Percentiles rank a stretch among this genome's conserved stretches.
phyloP scores from a whole-genome alignment of 176 grass and related monocot genomes.

The Pontederia crassipes region DNA sequence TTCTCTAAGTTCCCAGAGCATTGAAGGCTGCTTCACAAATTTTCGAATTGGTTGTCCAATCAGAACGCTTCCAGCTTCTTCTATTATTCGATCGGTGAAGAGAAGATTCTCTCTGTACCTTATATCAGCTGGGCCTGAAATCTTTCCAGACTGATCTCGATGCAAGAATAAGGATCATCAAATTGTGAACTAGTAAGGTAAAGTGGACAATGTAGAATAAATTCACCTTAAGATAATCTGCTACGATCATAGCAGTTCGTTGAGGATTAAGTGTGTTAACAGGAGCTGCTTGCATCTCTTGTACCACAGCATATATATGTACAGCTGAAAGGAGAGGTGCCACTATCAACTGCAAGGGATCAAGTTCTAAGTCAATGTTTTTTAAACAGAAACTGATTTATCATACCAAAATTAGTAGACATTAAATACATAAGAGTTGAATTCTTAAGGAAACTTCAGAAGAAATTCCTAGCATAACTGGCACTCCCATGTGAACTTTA shows the following conservation, averaged over 20 bases:
- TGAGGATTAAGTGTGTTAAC: conserved; percentile 83
- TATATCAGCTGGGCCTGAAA: conserved; percentile 79
- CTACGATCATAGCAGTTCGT: conserved; percentile 78
- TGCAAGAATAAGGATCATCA: conserved; percentile 2
- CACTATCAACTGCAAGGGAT: conserved; percentile 63
- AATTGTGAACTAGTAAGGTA: not conserved
- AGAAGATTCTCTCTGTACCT: conserved; percentile 66
- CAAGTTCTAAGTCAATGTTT: not conserved
- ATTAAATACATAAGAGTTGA: too few species aligned
- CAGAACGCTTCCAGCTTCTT: conserved; percentile 62
- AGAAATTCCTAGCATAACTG: too few species aligned
- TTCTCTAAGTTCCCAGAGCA: conserved; percentile 35
- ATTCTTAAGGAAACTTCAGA: too few species aligned
- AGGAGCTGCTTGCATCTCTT: conserved; percentile 92
- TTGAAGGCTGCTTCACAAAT: conserved; percentile 25
- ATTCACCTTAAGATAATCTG: conserved; percentile 75
- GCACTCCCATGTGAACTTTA: too few species aligned
- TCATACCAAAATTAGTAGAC: too few species aligned
- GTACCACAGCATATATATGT: conserved; percentile 75
- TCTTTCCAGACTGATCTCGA: conserved; percentile 48
- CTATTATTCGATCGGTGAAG: conserved; percentile 53
- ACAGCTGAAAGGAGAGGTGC: conserved; percentile 69
- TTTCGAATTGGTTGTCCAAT: conserved; percentile 50
- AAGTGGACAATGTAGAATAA: not conserved
- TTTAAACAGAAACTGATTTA: too few species aligned